Evolutionary conservation across 192 early-diverging fungal species (phyloP), one percentile per base, ranked within the genome.

Genomic region (Kappamyces sp.): DNA sequence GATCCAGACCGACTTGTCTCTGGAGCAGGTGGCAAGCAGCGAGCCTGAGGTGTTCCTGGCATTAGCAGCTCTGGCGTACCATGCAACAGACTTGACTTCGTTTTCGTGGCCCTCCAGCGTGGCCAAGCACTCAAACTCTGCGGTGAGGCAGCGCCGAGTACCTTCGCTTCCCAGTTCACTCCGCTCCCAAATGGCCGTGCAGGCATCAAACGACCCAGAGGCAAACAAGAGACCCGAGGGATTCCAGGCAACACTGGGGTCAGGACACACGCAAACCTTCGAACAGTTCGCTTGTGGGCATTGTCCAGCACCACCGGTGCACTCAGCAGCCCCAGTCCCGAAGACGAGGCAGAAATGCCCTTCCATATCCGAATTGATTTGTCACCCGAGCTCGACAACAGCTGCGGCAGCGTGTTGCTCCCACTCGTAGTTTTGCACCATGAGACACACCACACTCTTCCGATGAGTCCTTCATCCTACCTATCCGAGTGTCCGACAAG

Each of bases 1-100:
- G 61, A 98, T 92, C 96, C 96, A 98, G 36, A 98, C 92, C 73
- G 88, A 92, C 69, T 95, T 97, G 74, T 98, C 96, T 36, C 96
- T 74, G 33, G 88, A 87, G 64, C 96, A 97, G 3, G 96, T 98
- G 7, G 96, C 90, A 40, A 98, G 68, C 31, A 98, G 75, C 2
- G 84, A 69, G 7, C 91, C 93, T 1, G 83, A 78, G 32, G 82
- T 68, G 7, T 87, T 86, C 23, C 23, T 23, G 23, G 0, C 23
- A 23, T 23, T 23, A 23, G 23, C 23, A 23, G 23, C 23, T 23
- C 23, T 23, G 23, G 23, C 23, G 23, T 23, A 23, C 93, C 92
- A 98, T 7, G 88, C 76, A 39, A 97, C 89, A 39, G 83, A 80
- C 71, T 98, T 98, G 41, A 91, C 92, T 72, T 98, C 95, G 71